Base-by-base conservation (phyloP, 1,284 basidiomycete species). In the Papiliotrema fonsecae region DNA sequence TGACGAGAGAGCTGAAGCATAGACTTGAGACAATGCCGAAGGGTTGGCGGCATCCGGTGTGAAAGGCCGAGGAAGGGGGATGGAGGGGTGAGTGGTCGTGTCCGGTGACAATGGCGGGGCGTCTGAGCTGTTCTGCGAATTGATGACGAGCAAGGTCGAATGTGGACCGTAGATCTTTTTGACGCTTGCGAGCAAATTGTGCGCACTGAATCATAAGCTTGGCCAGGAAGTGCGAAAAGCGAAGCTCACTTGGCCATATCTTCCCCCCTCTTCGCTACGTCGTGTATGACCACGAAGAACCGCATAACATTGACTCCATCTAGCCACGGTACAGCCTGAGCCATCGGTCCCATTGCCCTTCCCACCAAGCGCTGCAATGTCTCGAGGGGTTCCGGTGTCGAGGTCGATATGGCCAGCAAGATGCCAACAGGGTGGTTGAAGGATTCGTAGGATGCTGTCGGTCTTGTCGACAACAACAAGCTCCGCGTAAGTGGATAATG, bases 361-460 rank as follows among this genome's bases (percentile, higher is more conserved):
- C 57, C 55, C 28, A 68, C 60, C 11, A 74, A 56, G 25, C 60
- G 52, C 24, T 55, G 58, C 21, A 75, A 52, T 1, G 64, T 58
- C 10, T 52, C 59, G 14, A 75, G 39, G 0, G 73, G 70, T 27
- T 74, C 70, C 6, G 62, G 54, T 2, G 64, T 66, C 0, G 65
- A 57, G 11, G 72, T 67, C 5, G 69, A 72, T 21, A 72, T 58
- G 14, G 72, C 72, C 24, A 72, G 57, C 3, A 75, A 45, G 9
- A 72, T 54, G 19, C 67, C 70, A 26, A 70, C 68, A 18, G 73
- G 72, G 50, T 74, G 70, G 49, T 74, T 70, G 60, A 74, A 74
- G 10, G 72, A 74, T 49, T 74, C 72, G 42, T 74, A 66, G n/a
- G 61, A 52, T 7, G 64, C 58, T 2, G 72, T 46, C 1, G 69